These are phyloP conservation scores for Epichloe hybrida DNA, from an alignment of 2,329 filamentous ascomycete genomes.

Conservation along the genomic window DNA sequence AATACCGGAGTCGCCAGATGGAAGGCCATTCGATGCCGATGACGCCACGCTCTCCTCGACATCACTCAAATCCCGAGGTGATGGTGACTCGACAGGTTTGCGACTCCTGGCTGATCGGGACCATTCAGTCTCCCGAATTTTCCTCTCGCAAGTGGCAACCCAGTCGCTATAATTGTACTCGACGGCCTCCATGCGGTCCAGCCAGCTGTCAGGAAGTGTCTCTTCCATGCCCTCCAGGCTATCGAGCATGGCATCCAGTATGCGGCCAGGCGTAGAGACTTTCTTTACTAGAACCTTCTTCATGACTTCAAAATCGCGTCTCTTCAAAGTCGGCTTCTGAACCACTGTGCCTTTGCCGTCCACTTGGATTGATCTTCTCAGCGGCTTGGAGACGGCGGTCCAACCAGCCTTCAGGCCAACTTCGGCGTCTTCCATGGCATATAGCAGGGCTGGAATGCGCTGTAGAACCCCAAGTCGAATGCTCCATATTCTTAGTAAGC, in stretches of 20 bases:
- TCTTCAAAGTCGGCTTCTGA: conserved; percentile 19
- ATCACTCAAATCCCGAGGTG: background rate
- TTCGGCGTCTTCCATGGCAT: conserved; percentile 52
- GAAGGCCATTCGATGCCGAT: background rate
- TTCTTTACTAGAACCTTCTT: conserved; percentile 52
- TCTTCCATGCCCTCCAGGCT: conserved; percentile 72
- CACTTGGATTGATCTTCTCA: conserved; percentile 9
- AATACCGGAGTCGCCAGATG: background rate
- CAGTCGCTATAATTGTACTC: conserved; percentile 70
- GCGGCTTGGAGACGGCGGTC: conserved; percentile 37
- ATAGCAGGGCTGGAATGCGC: conserved; percentile 56
- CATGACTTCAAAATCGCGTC: conserved; percentile 42
- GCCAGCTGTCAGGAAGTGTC: conserved; percentile 73
- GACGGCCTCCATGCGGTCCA: conserved; percentile 69
- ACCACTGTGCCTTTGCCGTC: conserved; percentile 8
- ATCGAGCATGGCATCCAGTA: conserved; percentile 78
- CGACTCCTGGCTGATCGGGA: background rate
- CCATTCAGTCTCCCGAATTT: conserved; percentile 55
- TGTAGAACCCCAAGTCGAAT: conserved; percentile 62
- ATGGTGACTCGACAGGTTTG: background rate
- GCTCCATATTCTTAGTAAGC: conserved; percentile 65
- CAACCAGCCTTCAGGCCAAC: conserved; percentile 53
- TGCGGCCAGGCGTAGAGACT: conserved; percentile 54
- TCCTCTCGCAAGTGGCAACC: conserved; percentile 64
- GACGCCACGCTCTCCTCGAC: background rate